A percentile compares a stretch with the other conserved stretches of the same genome.
phyloP scores from a whole-genome alignment of 352 stramenopile species.

The Phytophthora melonis region DNA sequence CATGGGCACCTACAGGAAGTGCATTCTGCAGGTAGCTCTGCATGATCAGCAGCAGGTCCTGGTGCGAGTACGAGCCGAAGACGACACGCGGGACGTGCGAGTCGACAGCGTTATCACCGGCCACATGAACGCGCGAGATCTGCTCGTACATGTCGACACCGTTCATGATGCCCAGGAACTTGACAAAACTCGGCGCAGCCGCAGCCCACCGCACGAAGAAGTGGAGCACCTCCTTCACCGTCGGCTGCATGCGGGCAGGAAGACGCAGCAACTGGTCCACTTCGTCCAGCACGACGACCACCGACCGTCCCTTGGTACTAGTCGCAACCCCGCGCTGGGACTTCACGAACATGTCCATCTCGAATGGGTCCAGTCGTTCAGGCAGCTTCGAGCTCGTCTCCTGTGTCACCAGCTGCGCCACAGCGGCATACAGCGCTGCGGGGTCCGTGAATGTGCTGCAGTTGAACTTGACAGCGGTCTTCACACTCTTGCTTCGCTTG shows the following conservation, averaged over 20 bases:
- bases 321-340: neutral
- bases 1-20: neutral
- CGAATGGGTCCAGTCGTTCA: slow-evolving; percentile 46
- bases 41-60: slow-evolving; percentile 61
- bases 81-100: slow-evolving; percentile 52
- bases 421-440: slow-evolving; percentile 48
- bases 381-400: slow-evolving; percentile 40
- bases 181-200: slow-evolving; percentile 41
- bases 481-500: slow-evolving; percentile 16
- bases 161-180: slow-evolving; percentile 80
- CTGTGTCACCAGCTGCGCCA: slow-evolving; percentile 37
- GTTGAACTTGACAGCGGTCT: slow-evolving; percentile 59
- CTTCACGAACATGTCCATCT: slow-evolving; percentile 60
- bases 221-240: slow-evolving; percentile 60
- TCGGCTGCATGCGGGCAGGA: slow-evolving; percentile 44
- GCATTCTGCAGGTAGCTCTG: slow-evolving; percentile 44
- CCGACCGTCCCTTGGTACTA: slow-evolving; percentile 8
- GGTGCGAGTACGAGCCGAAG: slow-evolving; percentile 68
- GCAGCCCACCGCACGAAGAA: slow-evolving; percentile 72
- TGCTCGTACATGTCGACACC: slow-evolving; percentile 79
- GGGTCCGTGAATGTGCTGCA: slow-evolving; percentile 73
- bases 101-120: slow-evolving; percentile 14
- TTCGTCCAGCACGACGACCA: slow-evolving; percentile 71
- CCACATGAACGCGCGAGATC: slow-evolving; percentile 45
- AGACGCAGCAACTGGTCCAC: slow-evolving; percentile 72